phyloP scores from a whole-genome alignment of 345 rosid genomes.

The Citrus inodora region DNA sequence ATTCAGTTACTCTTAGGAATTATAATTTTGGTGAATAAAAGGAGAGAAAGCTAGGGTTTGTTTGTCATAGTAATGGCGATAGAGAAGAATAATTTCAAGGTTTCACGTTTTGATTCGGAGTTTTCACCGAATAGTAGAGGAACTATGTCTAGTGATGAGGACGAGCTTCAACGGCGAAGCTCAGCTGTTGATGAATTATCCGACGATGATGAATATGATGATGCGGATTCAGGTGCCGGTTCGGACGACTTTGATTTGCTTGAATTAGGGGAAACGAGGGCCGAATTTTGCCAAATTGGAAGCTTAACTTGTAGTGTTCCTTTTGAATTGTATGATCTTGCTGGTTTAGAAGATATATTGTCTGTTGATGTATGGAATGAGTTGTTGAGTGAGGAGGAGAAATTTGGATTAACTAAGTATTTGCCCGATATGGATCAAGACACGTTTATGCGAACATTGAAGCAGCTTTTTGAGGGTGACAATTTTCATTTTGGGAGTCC shows the following conservation, averaged over 20 bases:
- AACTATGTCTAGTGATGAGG: constrained; percentile 71
- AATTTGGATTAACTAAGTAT: constrained; percentile 59
- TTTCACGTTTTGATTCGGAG: constrained; percentile 75
- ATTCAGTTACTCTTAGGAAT: constrained; percentile 14
- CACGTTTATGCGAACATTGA: constrained; percentile 59
- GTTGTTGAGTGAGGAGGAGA: constrained; percentile 75
- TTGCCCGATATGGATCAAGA: constrained; percentile 87
- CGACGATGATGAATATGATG: constrained; percentile 73
- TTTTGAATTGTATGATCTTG: constrained; percentile 83
- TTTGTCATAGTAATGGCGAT: constrained; percentile 61
- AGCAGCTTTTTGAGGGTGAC: constrained; percentile 68
- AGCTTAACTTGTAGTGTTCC: constrained; percentile 80
- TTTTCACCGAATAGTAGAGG: constrained; percentile 78
- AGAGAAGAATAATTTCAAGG: constrained; percentile 87
- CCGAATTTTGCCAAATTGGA: constrained; percentile 89
- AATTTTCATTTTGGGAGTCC: constrained; percentile 95
- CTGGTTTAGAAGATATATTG: constrained; percentile 65
- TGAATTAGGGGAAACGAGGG: constrained; percentile 83
- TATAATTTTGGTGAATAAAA: constrained; percentile 7
- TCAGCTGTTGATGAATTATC: constrained; percentile 63
- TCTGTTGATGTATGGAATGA: constrained; percentile 98
- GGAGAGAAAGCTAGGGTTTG: background rate
- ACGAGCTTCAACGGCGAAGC: constrained; percentile 49
- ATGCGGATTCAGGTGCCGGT: constrained; percentile 95
- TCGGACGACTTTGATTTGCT: constrained; percentile 95